These are phyloP conservation scores for Ceratopteris richardii DNA, from an alignment of 75 land plant species.

Conservation along the genomic window DNA sequence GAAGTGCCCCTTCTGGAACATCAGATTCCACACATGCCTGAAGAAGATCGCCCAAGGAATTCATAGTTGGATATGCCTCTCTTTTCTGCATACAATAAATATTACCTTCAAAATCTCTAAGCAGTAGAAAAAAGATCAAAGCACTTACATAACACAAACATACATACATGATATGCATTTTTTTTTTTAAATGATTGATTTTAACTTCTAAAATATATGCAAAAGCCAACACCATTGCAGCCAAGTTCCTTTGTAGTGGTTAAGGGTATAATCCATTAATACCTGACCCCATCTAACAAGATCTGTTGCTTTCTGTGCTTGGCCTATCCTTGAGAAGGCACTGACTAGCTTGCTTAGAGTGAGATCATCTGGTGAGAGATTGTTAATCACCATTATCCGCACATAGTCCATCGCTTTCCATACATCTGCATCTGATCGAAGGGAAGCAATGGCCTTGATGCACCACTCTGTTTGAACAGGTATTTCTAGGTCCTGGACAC, in stretches of 20 bases:
- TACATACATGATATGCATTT: too few relatives aligned
- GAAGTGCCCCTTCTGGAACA: conserved; percentile 22
- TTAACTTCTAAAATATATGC: too few relatives aligned
- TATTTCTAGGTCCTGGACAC: conserved; percentile 5
- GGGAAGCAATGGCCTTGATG: neutral
- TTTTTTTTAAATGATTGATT: too few relatives aligned
- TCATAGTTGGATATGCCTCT: conserved; percentile 3
- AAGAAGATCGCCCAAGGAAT: conserved; percentile 19
- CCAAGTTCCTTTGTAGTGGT: too few relatives aligned
- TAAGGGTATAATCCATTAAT: too few relatives aligned
- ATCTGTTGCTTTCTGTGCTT: conserved; percentile 6
- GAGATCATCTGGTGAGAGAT: conserved; percentile 4
- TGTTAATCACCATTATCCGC: conserved; percentile 3
- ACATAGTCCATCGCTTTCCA: conserved; percentile 7
- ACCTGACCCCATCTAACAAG: conserved; percentile 7
- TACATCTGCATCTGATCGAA: conserved; percentile 1
- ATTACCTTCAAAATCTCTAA: neutral
- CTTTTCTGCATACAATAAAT: neutral
- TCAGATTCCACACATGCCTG: conserved; percentile 23
- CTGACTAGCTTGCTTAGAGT: conserved; percentile 2
- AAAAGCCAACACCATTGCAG: too few relatives aligned
- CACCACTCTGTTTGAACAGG: conserved; percentile 6
- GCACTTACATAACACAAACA: neutral
- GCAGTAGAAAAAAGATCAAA: neutral
- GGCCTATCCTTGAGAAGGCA: conserved; percentile 6